Percentiles rank a stretch among this genome's conserved stretches.
These are phyloP conservation scores for Phoenix dactylifera DNA, from an alignment of 176 grass and related monocot genomes.

Conservation along the genomic window DNA sequence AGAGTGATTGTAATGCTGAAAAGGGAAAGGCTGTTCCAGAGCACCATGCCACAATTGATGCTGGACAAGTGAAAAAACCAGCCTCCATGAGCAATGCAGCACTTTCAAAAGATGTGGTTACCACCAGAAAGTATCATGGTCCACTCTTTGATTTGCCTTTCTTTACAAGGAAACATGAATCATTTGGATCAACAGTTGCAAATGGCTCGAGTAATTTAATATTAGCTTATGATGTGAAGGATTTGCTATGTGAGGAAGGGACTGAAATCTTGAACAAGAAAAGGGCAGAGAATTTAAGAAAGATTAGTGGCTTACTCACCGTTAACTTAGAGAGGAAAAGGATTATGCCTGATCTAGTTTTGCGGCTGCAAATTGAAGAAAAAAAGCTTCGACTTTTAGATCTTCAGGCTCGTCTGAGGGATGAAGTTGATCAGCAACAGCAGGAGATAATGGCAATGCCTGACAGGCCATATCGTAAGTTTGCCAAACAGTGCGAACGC, in stretches of 20 bases:
- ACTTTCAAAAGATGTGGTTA: constrained; percentile 34
- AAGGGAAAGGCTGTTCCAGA: constrained; percentile 66
- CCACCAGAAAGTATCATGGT: constrained; percentile 85
- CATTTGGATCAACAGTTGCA: constrained; percentile 34
- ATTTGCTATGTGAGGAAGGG: constrained; percentile 86
- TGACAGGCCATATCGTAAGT: constrained; percentile 89
- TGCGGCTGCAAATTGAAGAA: constrained; percentile 96
- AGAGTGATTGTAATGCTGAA: constrained; percentile 49
- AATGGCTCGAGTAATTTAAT: constrained; percentile 71
- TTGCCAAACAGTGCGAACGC: constrained; percentile 86
- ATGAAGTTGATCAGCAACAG: constrained; percentile 95
- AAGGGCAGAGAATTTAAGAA: constrained; percentile 74
- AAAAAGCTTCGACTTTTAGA: constrained; percentile 89
- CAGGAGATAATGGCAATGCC: constrained; percentile 98
- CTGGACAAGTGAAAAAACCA: constrained; percentile 64
- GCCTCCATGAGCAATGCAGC: constrained; percentile 40
- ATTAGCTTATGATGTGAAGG: constrained; percentile 85
- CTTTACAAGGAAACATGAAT: constrained; percentile 89
- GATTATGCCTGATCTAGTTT: constrained; percentile 85
- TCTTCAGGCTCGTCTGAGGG: constrained; percentile 66
- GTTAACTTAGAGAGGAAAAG: constrained; percentile 89
- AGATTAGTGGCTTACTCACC: constrained; percentile 84
- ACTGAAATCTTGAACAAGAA: constrained; percentile 67
- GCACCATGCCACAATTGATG: constrained; percentile 38
- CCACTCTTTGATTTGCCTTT: constrained; percentile 93